These are phyloP conservation scores for Gossypium gossypioides DNA, from an alignment of 441 rosid genomes.

Conservation along the genomic window DNA sequence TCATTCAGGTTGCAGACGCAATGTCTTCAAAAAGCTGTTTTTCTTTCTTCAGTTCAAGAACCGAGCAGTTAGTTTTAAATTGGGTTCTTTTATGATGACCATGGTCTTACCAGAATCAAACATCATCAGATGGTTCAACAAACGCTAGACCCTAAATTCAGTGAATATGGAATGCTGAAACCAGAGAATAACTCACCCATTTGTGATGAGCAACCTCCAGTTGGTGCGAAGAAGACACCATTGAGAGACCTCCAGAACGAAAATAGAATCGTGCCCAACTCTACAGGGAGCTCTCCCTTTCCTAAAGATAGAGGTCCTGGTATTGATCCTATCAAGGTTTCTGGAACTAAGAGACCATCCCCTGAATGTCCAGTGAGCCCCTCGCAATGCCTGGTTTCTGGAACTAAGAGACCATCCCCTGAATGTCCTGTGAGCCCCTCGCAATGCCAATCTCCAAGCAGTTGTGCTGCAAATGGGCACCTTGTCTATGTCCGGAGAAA, in stretches of 20 bases:
- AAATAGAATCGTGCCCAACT: constrained; percentile 33
- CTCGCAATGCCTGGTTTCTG: constrained; percentile 35
- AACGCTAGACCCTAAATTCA: constrained; percentile 36
- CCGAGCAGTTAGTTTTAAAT: neutral
- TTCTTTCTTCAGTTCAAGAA: neutral
- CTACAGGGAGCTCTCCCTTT: constrained; percentile 27
- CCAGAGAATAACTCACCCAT: constrained; percentile 29
- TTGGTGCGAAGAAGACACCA: constrained; percentile 43
- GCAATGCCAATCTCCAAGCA: constrained; percentile 26
- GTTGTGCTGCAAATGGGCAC: constrained; percentile 35
- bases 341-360: constrained; percentile 43
- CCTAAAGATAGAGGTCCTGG: constrained; percentile 29
- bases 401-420: constrained; percentile 37
- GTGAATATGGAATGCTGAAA: constrained; percentile 28
- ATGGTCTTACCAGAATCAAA: constrained; percentile 2
- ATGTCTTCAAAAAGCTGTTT: neutral
- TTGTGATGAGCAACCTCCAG: constrained; percentile 30
- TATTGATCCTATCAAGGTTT: constrained; percentile 32
- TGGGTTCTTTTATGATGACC: neutral
- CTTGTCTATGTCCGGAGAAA: constrained; percentile 85
- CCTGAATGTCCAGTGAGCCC: constrained; percentile 30
- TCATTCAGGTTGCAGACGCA: neutral
- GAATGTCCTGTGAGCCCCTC: constrained; percentile 31
- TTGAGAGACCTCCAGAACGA: constrained; percentile 56
- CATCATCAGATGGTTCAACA: constrained; percentile 45